Conservation (phyloP, 495 filamentous ascomycete genomes). For the Aspergillus coremiiformis region DNA sequence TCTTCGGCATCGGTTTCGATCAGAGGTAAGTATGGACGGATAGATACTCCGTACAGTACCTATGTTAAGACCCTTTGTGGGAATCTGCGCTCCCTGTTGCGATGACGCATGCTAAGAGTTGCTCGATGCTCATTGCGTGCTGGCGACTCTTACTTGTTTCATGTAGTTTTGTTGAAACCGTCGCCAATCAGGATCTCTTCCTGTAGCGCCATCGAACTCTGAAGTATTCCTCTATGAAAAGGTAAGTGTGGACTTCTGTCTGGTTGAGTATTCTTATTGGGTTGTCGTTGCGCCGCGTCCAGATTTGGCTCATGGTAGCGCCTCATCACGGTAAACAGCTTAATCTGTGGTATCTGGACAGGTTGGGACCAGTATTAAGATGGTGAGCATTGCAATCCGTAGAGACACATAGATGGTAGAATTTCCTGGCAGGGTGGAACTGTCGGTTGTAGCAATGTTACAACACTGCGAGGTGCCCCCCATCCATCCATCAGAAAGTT, state of each 20-base stretch:
- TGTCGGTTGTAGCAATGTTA: too few species aligned
- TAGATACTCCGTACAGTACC: neutral
- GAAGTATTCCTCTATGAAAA: conserved; percentile 62
- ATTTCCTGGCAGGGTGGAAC: too few species aligned
- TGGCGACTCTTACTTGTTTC: conserved; percentile 85
- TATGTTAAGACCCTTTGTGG: conserved; percentile 10
- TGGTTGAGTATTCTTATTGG: conserved; percentile 25
- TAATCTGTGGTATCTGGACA: too few species aligned
- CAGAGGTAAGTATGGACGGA: too few species aligned
- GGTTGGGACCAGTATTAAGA: too few species aligned
- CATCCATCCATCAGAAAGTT: too few species aligned
- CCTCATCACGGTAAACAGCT: too few species aligned
- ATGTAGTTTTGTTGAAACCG: conserved; percentile 66
- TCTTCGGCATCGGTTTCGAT: neutral
- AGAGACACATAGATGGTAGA: too few species aligned
- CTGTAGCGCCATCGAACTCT: conserved; percentile 54
- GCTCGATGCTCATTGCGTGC: conserved; percentile 71
- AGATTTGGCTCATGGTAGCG: too few species aligned
- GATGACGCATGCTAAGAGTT: conserved; percentile 52
- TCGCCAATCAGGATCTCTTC: conserved; percentile 50
- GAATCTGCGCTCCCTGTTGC: conserved; percentile 47
- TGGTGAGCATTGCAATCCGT: too few species aligned
- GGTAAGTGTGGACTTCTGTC: conserved; percentile 83
- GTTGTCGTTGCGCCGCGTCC: neutral
- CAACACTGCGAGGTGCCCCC: too few species aligned